Base-by-base conservation (phyloP, 2,329 filamentous ascomycete genomes). In the Neofusicoccum cordaticola region DNA sequence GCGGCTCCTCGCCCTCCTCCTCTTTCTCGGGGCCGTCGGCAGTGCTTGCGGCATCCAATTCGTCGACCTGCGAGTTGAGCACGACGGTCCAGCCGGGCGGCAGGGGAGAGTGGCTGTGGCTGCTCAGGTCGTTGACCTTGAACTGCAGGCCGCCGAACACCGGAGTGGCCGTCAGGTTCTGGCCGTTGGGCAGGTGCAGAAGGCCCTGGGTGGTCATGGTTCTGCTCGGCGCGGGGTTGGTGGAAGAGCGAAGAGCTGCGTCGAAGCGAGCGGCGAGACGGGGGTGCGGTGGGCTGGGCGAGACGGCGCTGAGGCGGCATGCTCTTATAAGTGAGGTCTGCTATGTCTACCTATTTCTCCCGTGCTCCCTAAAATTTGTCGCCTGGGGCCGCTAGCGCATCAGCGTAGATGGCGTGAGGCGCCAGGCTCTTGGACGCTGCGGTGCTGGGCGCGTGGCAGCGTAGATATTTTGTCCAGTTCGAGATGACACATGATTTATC, bases 111-210 rank as follows among this genome's bases (percentile, higher is more conserved):
- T 86, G 85, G 71, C 35, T 56, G 15, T 90, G 86, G 31, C 84
- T 81, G 71, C 85, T 90, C 68, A 91, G 80, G 67, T 95, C 90
- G 73, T 92, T 90, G 65, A 88, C 86, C 76, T 93, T 95, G 87
- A 97, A 97, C 71, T 89, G 91, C 64, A 95, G 84, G 37, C 94
- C 94, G n/a, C 91, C 92, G 75, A 97, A 97, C 31, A 97, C 92
- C 0, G 93, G 91, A 13, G 87, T 88, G 37, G 96, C 90, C 2
- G 88, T 90, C 73, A 95, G 85, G 68, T 84, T 89, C 79, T 95
- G 92, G 72, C 93, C 94, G 79, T 97, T 96, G 53, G 94, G 94
- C 69, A 98, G 83, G 76, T 90, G 86, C 66, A 93, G 82, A 58
- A 58, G 53, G 53, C 22, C 53, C 6, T 58, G 53, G n/a, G 53